Percentiles rank a stretch among this genome's conserved stretches.
Conservation (phyloP, 768 basidiomycete species). For the Tylopilus sp. region DNA sequence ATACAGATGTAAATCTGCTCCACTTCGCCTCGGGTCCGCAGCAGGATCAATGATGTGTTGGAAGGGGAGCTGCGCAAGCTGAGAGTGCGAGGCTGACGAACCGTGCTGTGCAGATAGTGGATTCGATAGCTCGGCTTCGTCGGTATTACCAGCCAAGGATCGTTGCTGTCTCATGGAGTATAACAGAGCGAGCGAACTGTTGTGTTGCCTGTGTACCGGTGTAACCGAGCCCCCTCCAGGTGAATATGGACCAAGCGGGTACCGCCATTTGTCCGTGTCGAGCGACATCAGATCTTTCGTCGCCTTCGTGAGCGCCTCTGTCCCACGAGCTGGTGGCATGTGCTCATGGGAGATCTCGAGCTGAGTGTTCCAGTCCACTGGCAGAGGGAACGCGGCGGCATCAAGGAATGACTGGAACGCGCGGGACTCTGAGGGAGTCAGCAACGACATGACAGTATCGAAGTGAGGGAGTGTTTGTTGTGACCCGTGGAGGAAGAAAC, state of each 20-base stretch:
- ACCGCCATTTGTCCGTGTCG: conserved; percentile 43
- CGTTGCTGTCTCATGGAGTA: conserved; percentile 20
- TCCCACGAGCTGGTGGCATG: conserved; percentile 50
- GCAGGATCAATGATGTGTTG: conserved; percentile 10
- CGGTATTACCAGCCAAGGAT: conserved; percentile 5
- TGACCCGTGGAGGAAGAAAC: neutral
- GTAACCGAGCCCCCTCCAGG: conserved; percentile 5
- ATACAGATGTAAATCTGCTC: conserved; percentile 7
- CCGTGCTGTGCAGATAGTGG: conserved; percentile 3
- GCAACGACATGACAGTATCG: conserved; percentile 47
- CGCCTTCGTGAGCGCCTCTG: conserved; percentile 68
- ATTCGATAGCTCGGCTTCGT: conserved; percentile 2
- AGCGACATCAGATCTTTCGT: conserved; percentile 83
- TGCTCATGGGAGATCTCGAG: conserved; percentile 40
- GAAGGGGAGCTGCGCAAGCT: conserved; percentile 15
- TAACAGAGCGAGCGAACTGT: conserved; percentile 12
- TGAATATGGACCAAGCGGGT: conserved; percentile 20
- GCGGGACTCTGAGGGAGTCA: conserved; percentile 63
- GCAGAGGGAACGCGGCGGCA: conserved; percentile 34
- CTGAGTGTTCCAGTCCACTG: conserved; percentile 45
- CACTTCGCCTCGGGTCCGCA: conserved; percentile 8
- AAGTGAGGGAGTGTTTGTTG: neutral
- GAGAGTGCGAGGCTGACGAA: conserved; percentile 4
- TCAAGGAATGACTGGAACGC: conserved; percentile 71
- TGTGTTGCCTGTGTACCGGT: conserved; percentile 16